Percentiles rank a stretch among this genome's conserved stretches.
Conservation (phyloP, 345 rosid genomes). For the Eucalyptus marginata region DNA sequence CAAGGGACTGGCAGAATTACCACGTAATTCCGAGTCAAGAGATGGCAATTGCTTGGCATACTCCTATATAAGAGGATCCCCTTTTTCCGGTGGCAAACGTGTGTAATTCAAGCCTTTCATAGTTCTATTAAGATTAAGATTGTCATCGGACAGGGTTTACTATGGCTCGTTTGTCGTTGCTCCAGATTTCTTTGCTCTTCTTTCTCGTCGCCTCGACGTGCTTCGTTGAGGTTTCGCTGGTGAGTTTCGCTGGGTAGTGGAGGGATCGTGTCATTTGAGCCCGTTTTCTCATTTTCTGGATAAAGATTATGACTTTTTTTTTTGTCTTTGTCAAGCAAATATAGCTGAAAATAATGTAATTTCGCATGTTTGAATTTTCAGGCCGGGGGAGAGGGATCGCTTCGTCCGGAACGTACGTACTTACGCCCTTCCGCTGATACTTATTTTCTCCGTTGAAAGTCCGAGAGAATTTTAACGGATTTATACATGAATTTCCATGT, state of each 20-base stretch:
- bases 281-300: background rate
- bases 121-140: background rate
- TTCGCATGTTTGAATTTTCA: background rate
- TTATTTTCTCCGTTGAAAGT: background rate
- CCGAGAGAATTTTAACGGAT: no score
- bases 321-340: background rate
- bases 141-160: background rate
- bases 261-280: background rate
- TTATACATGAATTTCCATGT: background rate
- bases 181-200: background rate
- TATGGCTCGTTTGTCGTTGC: background rate
- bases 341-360: background rate
- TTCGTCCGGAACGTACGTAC: background rate
- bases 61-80: background rate
- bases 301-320: background rate
- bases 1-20: background rate
- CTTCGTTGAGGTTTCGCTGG: background rate
- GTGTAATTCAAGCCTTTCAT: background rate
- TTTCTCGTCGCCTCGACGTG: background rate
- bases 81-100: no score
- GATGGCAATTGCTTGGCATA: background rate
- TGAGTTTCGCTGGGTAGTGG: background rate
- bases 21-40: background rate
- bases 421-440: background rate
- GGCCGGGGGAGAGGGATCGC: slow-evolving; percentile 1